phyloP scores from a whole-genome alignment of 73 alveolate genomes.

The Paraurostyla sp. region DNA sequence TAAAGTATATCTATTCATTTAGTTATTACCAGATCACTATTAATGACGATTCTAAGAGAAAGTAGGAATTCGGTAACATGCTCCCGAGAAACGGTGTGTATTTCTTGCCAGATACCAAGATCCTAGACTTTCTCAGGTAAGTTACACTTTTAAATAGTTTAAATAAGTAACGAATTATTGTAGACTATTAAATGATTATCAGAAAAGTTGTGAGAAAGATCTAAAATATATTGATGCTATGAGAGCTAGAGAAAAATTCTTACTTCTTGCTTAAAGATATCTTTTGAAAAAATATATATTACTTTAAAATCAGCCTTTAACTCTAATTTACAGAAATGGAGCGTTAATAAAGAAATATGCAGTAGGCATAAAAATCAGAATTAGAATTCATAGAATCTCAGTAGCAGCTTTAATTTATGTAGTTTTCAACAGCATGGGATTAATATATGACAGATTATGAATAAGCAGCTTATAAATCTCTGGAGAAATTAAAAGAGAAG shows the following conservation, averaged over 20 bases:
- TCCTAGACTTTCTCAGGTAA: constrained; percentile 61
- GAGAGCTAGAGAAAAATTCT: constrained; percentile 76
- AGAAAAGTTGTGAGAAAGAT: constrained; percentile 76
- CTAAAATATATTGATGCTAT: constrained; percentile 75
- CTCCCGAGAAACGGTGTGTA: constrained; percentile 46
- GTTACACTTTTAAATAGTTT: no score
- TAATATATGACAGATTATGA: constrained; percentile 84
- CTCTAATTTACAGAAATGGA: constrained; percentile 75
- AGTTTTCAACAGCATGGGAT: constrained; percentile 88
- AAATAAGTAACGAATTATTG: no score
- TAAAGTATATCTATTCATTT: not conserved
- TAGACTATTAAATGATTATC: constrained; percentile 69
- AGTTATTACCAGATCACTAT: no score
- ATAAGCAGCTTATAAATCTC: constrained; percentile 81
- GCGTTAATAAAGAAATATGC: constrained; percentile 72
- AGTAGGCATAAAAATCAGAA: constrained; percentile 76
- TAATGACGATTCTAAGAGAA: constrained; percentile 44
- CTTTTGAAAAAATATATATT: not conserved
- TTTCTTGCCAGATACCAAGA: constrained; percentile 66
- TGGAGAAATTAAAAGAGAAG: constrained; percentile 81
- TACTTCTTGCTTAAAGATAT: constrained; percentile 15
- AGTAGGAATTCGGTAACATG: not conserved
- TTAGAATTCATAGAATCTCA: constrained; percentile 77
- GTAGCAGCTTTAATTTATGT: constrained; percentile 77
- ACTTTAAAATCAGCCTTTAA: not conserved